Conservation (phyloP, 441 rosid genomes). For the Populus tomentosa region DNA sequence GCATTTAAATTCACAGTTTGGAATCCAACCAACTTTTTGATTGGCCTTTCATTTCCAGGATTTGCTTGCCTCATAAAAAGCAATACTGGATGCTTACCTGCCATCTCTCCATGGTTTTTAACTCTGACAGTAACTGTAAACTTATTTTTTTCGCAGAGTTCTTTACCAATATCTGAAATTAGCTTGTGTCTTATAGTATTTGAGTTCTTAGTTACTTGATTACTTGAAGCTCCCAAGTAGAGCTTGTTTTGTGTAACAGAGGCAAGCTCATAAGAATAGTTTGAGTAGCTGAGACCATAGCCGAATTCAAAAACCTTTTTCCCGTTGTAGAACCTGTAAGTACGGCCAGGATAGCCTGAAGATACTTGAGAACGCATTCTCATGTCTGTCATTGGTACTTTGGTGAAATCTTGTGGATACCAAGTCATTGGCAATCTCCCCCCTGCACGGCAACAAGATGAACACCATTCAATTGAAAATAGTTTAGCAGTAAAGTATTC, state of each 20-base stretch:
- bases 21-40: constrained; percentile 63
- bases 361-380: constrained; percentile 64
- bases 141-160: constrained; percentile 41
- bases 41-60: constrained; percentile 42
- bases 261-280: constrained; percentile 46
- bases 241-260: constrained; percentile 22
- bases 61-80: constrained; percentile 45
- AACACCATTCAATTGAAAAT: neutral
- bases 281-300: constrained; percentile 74
- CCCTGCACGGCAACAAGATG: constrained; percentile 35
- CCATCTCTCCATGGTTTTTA: constrained; percentile 56
- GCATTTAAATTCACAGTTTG: constrained; percentile 51
- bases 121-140: constrained; percentile 44
- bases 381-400: constrained; percentile 90
- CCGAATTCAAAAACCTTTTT: constrained; percentile 67
- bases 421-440: constrained; percentile 87
- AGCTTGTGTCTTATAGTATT: constrained; percentile 17
- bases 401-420: constrained; percentile 69
- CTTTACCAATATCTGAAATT: constrained; percentile 47
- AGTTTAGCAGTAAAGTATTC: neutral
- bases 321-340: constrained; percentile 75
- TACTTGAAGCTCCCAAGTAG: constrained; percentile 24
- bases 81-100: constrained; percentile 74
- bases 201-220: constrained; percentile 10
- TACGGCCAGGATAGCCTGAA: constrained; percentile 80